Evolutionary conservation across 208 protist genomes (phyloP).

Genomic region (Endotrypanum monterogeii): DNA sequence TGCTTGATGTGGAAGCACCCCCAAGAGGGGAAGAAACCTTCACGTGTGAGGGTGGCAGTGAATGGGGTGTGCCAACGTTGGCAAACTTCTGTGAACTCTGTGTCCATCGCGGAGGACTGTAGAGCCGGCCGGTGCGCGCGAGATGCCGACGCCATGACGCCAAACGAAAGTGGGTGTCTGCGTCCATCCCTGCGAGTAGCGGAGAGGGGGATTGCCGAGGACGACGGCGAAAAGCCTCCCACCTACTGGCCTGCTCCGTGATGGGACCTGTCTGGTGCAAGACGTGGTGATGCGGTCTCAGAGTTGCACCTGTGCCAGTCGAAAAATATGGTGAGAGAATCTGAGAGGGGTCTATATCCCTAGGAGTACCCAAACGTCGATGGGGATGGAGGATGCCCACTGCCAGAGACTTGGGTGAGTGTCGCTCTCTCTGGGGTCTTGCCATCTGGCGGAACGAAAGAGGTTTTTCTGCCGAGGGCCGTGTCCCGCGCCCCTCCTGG

Average conservation of each 20-base stretch:
- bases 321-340: neutral
- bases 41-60: neutral
- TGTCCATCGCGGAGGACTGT: slow-evolving; percentile 10
- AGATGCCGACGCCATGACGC: neutral
- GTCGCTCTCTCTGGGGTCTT: neutral
- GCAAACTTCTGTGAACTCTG: neutral
- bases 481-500: neutral
- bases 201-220: slow-evolving; percentile 14
- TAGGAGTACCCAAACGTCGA: neutral
- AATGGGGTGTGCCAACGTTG: neutral
- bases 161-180: neutral
- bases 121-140: slow-evolving; percentile 5
- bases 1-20: neutral
- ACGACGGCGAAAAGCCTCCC: slow-evolving; percentile 8
- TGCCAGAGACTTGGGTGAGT: neutral
- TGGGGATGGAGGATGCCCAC: neutral
- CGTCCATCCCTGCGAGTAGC: neutral
- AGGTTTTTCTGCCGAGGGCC: neutral
- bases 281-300: neutral
- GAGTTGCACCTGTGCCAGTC: neutral
- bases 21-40: neutral
- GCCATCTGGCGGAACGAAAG: neutral
- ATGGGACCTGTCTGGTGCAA: neutral
- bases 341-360: slow-evolving; percentile 11
- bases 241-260: neutral